Evolutionary conservation across 78 protist species (phyloP), one percentile per base, ranked within the genome.

Genomic region (Dictyostelium intermedium): DNA sequence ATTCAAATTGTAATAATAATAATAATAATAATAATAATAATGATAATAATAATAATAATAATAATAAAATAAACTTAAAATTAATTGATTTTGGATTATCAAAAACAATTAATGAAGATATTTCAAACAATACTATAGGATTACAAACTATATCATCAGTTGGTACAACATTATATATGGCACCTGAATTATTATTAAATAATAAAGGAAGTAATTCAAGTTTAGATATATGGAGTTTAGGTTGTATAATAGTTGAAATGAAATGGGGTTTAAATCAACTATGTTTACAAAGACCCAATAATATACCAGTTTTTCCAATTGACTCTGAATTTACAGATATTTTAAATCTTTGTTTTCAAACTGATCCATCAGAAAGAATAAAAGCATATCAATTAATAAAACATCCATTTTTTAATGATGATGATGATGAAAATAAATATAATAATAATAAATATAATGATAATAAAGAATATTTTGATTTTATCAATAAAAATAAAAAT

Each of bases 181-280:
- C 66, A 20, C 66, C 66, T 20, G 66, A 56, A 56, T 8, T 56
- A 18, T 45, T 45, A 45, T 45, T 45, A 45, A 45, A 45, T 45
- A 45, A 45, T 45, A 45, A 45, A 45, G 56, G 56, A 9, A 45
- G 56, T 7, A 45, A 45, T 45, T 45, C 56, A 45, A 45, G 56
- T 45, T 45, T 45, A 45, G 98, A 97, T 78, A 86, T 91, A 30
- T 97, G 98, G 98, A 73, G 95, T 47, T 86, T 82, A 14, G 98
- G 98, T 6, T 97, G 98, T 70, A 85, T 97, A 9, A 16, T 93
- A 1, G 97, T 95, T 0, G 98, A 97, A 81, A 50, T 96, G 77
- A 45, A 45, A 45, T 45, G 56, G 56, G 56, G 56, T 45, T 45
- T 45, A 45, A 45, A 45, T 45, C 56, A 45, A 45, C 56, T 45